Percentiles rank a stretch among this genome's conserved stretches.
Evolutionary conservation across 371 early-diverging fungal species (phyloP).

Genomic region (Parasitella parasitica): DNA sequence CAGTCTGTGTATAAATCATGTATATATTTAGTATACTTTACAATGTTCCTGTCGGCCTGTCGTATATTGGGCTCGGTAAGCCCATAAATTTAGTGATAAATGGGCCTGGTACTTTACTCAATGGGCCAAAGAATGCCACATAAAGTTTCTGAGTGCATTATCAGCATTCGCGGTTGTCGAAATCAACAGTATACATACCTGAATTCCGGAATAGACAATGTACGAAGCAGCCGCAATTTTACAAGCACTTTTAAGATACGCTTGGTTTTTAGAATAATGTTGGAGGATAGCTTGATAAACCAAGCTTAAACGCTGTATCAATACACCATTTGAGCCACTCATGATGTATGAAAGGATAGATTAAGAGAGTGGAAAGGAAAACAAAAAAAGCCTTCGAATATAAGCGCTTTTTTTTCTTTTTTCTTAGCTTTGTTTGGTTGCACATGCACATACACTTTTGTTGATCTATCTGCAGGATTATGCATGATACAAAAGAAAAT

Average conservation of each 20-base stretch:
- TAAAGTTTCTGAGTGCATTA: not conserved
- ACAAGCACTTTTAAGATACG: not conserved
- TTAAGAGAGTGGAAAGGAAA: no score
- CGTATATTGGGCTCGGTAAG: not conserved
- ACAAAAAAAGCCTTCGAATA: no score
- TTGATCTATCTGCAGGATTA: no score
- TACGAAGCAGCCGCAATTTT: not conserved
- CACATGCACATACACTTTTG: no score
- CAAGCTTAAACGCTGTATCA: not conserved
- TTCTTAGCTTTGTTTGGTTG: no score
- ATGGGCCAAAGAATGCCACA: not conserved
- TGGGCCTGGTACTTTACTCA: slow-evolving; percentile 30
- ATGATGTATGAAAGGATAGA: no score
- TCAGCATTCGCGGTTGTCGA: not conserved
- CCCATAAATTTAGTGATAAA: slow-evolving; percentile 19
- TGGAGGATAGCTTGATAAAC: not conserved
- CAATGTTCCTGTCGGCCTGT: not conserved
- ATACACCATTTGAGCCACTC: not conserved
- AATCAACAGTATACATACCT: not conserved
- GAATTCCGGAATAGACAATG: not conserved
- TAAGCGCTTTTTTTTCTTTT: no score
- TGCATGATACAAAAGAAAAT: no score
- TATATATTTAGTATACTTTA: not conserved
- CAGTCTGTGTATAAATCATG: not conserved
- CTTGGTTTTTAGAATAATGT: not conserved